Conservation (phyloP, 352 stramenopile genomes). For the Lagenidium giganteum region DNA sequence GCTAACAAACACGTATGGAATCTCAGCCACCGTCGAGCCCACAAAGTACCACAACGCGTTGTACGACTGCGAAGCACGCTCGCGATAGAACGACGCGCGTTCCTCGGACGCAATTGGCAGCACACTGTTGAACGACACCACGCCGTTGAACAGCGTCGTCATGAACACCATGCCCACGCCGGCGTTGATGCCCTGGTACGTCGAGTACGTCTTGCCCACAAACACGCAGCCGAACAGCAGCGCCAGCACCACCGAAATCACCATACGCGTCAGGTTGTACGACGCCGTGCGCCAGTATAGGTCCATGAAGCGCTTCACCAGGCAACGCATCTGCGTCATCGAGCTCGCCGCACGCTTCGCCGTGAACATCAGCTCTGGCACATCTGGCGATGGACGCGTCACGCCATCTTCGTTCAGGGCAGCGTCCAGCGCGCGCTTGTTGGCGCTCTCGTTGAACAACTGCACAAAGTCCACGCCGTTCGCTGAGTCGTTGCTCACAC, state of each 20-base stretch:
- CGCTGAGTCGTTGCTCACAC: slow-evolving; percentile 21
- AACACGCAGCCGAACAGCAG: slow-evolving; percentile 66
- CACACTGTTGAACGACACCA: slow-evolving; percentile 56
- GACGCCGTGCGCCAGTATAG: slow-evolving; percentile 67
- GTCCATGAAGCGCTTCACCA: slow-evolving; percentile 35
- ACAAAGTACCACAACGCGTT: slow-evolving; percentile 64
- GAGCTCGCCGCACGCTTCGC: slow-evolving; percentile 11
- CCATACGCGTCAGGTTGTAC: slow-evolving; percentile 63
- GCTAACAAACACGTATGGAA: slow-evolving; percentile 26
- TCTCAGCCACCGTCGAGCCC: slow-evolving; percentile 51
- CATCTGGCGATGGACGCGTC: neutral
- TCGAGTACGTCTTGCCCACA: slow-evolving; percentile 15
- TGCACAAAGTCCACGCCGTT: slow-evolving; percentile 20
- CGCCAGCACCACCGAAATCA: slow-evolving; percentile 47
- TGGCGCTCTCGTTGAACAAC: slow-evolving; percentile 13
- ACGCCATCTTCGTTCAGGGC: slow-evolving; percentile 16
- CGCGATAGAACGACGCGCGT: slow-evolving; percentile 84
- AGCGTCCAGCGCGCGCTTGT: slow-evolving; percentile 1
- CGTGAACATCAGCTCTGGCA: slow-evolving; percentile 12
- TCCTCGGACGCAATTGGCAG: slow-evolving; percentile 61
- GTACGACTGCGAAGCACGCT: slow-evolving; percentile 86
- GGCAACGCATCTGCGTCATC: slow-evolving; percentile 16
- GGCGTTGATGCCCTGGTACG: slow-evolving; percentile 19
- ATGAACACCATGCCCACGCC: slow-evolving; percentile 67
- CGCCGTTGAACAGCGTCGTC: slow-evolving; percentile 50